These are phyloP conservation scores for Aspergillus haitiensis DNA, from an alignment of 495 filamentous ascomycete genomes.

Conservation along the genomic window DNA sequence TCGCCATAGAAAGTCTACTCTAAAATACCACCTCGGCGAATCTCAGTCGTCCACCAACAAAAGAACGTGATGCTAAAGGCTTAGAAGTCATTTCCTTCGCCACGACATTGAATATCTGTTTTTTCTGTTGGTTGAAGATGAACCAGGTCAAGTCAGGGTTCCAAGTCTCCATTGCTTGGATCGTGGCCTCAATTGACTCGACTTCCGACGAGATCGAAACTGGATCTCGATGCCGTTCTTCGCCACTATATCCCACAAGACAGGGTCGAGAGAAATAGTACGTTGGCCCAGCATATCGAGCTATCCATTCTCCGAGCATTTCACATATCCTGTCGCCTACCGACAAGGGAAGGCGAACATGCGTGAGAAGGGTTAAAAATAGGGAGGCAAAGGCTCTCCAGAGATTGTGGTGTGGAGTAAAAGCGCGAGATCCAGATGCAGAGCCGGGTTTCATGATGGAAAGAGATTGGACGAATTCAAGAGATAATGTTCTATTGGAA, in stretches of 20 bases:
- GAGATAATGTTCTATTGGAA: not conserved
- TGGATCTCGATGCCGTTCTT: not conserved
- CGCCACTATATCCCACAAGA: not conserved
- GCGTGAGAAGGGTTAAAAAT: conserved; percentile 41
- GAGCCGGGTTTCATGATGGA: conserved; percentile 24
- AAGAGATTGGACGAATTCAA: conserved; percentile 24
- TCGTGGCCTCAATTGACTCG: conserved; percentile 32
- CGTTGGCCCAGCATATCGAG: conserved; percentile 36
- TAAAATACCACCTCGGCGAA: conserved; percentile 40
- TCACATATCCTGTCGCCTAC: conserved; percentile 43
- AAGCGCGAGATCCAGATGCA: conserved; percentile 30
- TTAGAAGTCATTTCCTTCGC: conserved; percentile 10
- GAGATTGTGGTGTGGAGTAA: conserved; percentile 42
- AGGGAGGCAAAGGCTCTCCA: conserved; percentile 41
- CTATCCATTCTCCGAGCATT: conserved; percentile 42
- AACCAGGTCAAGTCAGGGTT: conserved; percentile 51
- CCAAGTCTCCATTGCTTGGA: conserved; percentile 47
- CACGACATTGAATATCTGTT: not conserved
- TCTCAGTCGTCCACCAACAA: conserved; percentile 23
- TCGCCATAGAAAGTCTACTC: not conserved
- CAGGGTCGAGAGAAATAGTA: conserved; percentile 31
- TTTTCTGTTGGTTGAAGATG: conserved; percentile 34
- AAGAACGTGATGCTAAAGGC: conserved; percentile 23
- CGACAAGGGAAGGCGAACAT: conserved; percentile 40
- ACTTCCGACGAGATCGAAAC: conserved; percentile 15